Base-by-base conservation (phyloP, 805 yeast genomes). In the Vanderwaltozyma tropicalis region DNA sequence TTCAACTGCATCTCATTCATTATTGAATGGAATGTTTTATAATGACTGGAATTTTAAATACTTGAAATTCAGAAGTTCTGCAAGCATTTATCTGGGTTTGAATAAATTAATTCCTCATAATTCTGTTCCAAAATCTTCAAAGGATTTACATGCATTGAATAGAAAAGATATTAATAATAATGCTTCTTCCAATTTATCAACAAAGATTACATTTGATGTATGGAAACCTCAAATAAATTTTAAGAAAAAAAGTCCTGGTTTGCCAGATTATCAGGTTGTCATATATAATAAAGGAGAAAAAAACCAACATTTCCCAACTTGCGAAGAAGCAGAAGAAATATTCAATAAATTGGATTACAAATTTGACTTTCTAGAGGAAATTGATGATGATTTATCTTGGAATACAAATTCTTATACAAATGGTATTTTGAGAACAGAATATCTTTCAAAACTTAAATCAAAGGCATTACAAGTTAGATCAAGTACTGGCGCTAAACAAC, bases 221-320 rank as follows among this genome's bases (percentile, higher is more conserved):
- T 88, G 96, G 95, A 86, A 83, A 54, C 96, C 97, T 2, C 64
- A 69, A 2, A 69, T 82, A 0, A 59, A 64, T 3, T 88, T 82
- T 62, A 78, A 77, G 41, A 86, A 86, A 48, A 76, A 74, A 25
- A 49, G 53, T 17, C 94, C 94, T 1, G 76, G 80, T 0, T 32
- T 51, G 2, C 94, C 96, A 1, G 88, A 88, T 55, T 88, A 73
- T 53, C 85, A 79, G 47, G 59, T 89, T 1, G 67, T 73, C 2
- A 74, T 85, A 0, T 67, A 75, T 13, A 71, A 76, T 41, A 67
- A 72, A 3, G 63, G 62, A 10, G 54, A 57, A 2, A 37, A 33
- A n/a, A 32, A 34, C 3, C 45, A 51, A 18, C 54, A 55, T 14
- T 68, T 80, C 34, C 84, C 86, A 0, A 57, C 63, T 0, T 57